These are phyloP conservation scores for Penicillium salamii DNA, from an alignment of 495 filamentous ascomycete genomes.

Conservation along the genomic window DNA sequence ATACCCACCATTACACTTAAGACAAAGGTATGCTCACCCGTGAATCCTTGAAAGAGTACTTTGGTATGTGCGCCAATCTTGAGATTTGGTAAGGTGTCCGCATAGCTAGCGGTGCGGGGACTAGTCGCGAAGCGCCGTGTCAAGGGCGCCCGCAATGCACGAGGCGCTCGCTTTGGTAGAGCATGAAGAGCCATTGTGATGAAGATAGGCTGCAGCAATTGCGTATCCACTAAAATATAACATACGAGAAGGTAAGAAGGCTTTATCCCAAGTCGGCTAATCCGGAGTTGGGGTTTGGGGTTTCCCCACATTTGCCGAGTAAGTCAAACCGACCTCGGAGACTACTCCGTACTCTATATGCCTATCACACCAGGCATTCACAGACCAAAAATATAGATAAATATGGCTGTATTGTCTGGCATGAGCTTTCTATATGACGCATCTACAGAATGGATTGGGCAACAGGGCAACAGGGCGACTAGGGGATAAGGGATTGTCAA, in stretches of 20 bases:
- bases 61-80: conserved; percentile 75
- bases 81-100: conserved; percentile 69
- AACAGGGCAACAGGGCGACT: no score
- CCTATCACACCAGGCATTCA: no score
- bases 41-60: conserved; percentile 89
- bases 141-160: conserved; percentile 1
- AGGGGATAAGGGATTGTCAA: no score
- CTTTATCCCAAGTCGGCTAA: conserved; percentile 8
- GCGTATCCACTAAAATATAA: no score
- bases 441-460: no score
- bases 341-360: no score
- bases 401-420: no score
- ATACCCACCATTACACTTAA: not conserved
- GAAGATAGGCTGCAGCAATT: not conserved
- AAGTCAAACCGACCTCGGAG: no score
- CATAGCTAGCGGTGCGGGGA: conserved; percentile 37
- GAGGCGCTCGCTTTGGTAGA: conserved; percentile 19
- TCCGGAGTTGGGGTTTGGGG: conserved; percentile 2
- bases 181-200: conserved; percentile 18
- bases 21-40: conserved; percentile 46
- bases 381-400: no score
- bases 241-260: not conserved
- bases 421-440: no score
- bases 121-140: conserved; percentile 41
- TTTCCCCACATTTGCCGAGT: conserved; percentile 8